phyloP scores from a whole-genome alignment of 108 stramenopile genomes.

The Conticribra weissflogii region DNA sequence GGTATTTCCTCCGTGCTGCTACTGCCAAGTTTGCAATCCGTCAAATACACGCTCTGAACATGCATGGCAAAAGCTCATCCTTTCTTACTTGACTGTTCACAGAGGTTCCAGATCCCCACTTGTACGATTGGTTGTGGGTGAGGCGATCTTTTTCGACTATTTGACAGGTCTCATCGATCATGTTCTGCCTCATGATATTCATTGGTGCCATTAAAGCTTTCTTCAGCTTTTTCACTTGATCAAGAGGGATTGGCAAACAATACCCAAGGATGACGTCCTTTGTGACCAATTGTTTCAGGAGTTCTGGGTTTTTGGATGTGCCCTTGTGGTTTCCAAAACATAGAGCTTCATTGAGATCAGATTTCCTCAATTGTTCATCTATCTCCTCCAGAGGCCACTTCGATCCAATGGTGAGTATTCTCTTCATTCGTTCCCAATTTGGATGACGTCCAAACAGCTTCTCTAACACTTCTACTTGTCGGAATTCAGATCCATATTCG shows the following conservation, averaged over 20 bases:
- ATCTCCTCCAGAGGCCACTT: constrained; percentile 7
- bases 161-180: constrained; percentile 3
- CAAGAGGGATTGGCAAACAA: constrained; percentile 2
- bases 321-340: no score
- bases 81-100: constrained; percentile 6
- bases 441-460: constrained; percentile 4
- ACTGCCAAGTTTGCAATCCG: constrained; percentile 11
- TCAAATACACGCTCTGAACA: not conserved
- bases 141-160: constrained; percentile 12
- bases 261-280: constrained; percentile 14
- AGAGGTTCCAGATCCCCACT: constrained; percentile 2
- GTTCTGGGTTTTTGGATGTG: no score
- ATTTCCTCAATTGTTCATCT: not conserved
- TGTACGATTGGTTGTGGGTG: constrained; percentile 9
- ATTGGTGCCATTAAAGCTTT: constrained; percentile 9
- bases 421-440: constrained; percentile 7
- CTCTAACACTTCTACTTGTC: not conserved
- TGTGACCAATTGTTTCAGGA: not conserved
- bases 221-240: not conserved
- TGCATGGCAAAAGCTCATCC: constrained; percentile 3
- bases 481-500: constrained; percentile 20
- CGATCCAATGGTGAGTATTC: not conserved
- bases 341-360: not conserved
- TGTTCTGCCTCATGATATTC: constrained; percentile 15
- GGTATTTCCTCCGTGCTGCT: constrained; percentile 8